Evolutionary conservation across 2,329 filamentous ascomycete genomes (phyloP).

Genomic region (Stemphylium lycopersici): DNA sequence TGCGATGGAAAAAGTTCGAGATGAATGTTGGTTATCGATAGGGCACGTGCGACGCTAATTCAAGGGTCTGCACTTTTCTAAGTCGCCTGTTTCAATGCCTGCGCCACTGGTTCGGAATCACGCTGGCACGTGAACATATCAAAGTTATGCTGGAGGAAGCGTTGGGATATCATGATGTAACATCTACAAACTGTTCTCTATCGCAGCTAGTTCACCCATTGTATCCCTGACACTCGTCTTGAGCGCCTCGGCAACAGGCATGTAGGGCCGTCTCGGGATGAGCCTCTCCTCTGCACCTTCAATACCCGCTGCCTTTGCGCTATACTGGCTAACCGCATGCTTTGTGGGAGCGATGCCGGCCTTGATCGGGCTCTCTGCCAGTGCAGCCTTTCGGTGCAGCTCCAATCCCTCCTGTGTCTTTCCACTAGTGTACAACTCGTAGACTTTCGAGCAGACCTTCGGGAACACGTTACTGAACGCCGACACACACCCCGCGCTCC

Average conservation of each 20-base stretch:
- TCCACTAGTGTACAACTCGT: conserved; percentile 65
- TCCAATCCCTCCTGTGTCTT: conserved; percentile 63
- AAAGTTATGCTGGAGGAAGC: neutral
- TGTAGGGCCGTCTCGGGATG: conserved; percentile 36
- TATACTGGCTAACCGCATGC: conserved; percentile 67
- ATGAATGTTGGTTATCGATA: conserved; percentile 31
- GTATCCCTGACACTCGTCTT: conserved; percentile 29
- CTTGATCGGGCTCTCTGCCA: conserved; percentile 71
- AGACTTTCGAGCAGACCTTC: conserved; percentile 63
- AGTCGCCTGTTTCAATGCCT: neutral
- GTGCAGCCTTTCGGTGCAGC: conserved; percentile 66
- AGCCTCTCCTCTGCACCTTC: conserved; percentile 38
- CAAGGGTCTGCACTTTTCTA: conserved; percentile 4
- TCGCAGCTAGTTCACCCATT: conserved; percentile 34
- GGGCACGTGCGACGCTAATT: conserved; percentile 15
- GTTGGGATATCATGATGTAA: neutral
- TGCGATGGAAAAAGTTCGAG: conserved; percentile 24
- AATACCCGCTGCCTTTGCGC: conserved; percentile 64
- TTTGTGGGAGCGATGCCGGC: conserved; percentile 71
- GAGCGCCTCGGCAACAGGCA: conserved; percentile 33
- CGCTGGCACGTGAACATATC: neutral
- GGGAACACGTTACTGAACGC: conserved; percentile 65
- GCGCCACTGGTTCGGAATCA: neutral
- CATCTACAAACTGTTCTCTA: conserved; percentile 28
- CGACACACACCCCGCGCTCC: conserved; percentile 62